These are phyloP conservation scores for Phaffia australis DNA, from an alignment of 768 basidiomycete genomes.

Conservation along the genomic window DNA sequence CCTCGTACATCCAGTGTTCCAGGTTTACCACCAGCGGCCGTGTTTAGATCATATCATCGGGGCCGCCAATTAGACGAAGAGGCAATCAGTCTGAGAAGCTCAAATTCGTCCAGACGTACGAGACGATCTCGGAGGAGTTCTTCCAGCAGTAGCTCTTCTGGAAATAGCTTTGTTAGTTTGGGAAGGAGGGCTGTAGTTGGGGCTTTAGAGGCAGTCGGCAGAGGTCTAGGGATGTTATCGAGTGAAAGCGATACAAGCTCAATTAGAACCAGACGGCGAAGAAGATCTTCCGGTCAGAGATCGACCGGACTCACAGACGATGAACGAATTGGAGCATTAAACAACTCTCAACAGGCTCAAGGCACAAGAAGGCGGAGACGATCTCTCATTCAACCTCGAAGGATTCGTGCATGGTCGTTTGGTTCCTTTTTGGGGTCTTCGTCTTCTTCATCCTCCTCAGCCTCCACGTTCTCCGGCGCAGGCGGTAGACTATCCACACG, in stretches of 20 bases:
- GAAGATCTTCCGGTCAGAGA: not conserved
- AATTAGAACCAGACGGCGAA: not conserved
- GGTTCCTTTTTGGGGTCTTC: conserved; percentile 31
- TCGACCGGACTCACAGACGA: conserved; percentile 3
- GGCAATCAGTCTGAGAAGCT: conserved; percentile 14
- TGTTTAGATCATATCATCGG: conserved; percentile 19
- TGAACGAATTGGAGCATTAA: not conserved
- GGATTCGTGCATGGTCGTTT: conserved; percentile 34
- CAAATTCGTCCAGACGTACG: conserved; percentile 1
- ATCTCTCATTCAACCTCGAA: conserved; percentile 55
- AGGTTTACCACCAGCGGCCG: conserved; percentile 2
- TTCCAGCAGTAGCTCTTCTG: conserved; percentile 7
- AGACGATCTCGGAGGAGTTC: conserved; percentile 6
- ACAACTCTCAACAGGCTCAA: conserved; percentile 1
- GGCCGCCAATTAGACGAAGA: conserved; percentile 23
- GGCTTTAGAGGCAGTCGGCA: conserved; percentile 21
- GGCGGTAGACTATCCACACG: conserved; percentile 58
- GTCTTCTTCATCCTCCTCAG: conserved; percentile 38
- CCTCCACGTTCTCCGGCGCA: conserved; percentile 47
- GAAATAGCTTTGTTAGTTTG: conserved; percentile 9
- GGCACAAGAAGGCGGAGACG: conserved; percentile 28
- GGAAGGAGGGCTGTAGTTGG: conserved; percentile 12
- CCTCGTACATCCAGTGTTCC: conserved; percentile 10
- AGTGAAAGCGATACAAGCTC: not conserved
- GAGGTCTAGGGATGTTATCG: conserved; percentile 16